Conservation (phyloP, 129 eudicot genomes). For the Flaveria ramosissima region DNA sequence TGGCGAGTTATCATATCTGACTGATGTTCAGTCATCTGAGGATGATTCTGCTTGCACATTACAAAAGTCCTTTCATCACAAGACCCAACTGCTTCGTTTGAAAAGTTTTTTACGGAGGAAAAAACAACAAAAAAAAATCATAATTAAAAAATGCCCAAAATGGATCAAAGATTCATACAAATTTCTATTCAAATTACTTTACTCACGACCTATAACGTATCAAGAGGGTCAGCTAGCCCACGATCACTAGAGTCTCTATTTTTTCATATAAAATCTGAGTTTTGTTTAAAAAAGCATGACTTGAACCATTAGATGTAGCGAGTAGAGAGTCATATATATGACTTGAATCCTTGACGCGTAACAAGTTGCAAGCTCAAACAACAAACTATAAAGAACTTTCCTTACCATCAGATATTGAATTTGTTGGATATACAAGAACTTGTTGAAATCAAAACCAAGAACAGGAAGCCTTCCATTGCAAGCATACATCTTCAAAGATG, state of each 20-base stretch:
- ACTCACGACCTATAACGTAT: too few relatives aligned
- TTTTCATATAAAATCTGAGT: too few relatives aligned
- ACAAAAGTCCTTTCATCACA: constrained; percentile 54
- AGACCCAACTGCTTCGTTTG: constrained; percentile 45
- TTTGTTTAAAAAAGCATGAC: too few relatives aligned
- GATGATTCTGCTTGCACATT: constrained; percentile 42
- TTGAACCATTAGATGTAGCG: too few relatives aligned
- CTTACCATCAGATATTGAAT: constrained; percentile 54
- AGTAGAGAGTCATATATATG: too few relatives aligned
- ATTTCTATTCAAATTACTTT: too few relatives aligned
- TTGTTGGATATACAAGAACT: constrained; percentile 51
- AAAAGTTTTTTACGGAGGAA: neutral
- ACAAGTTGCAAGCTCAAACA: neutral
- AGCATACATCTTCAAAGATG: constrained; percentile 54
- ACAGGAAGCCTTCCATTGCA: constrained; percentile 59
- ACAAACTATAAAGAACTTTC: neutral
- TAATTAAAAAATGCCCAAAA: neutral
- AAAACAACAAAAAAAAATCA: neutral
- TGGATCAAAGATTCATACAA: neutral
- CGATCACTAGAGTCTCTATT: too few relatives aligned
- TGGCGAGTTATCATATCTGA: constrained; percentile 6
- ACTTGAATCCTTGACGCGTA: neutral
- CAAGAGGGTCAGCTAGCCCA: too few relatives aligned
- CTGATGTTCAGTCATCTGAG: constrained; percentile 35
- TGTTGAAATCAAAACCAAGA: constrained; percentile 46